A percentile compares a stretch with the other conserved stretches of the same genome.
phyloP scores from a whole-genome alignment of 23 red algal species.

The Gracilaria domingensis region DNA sequence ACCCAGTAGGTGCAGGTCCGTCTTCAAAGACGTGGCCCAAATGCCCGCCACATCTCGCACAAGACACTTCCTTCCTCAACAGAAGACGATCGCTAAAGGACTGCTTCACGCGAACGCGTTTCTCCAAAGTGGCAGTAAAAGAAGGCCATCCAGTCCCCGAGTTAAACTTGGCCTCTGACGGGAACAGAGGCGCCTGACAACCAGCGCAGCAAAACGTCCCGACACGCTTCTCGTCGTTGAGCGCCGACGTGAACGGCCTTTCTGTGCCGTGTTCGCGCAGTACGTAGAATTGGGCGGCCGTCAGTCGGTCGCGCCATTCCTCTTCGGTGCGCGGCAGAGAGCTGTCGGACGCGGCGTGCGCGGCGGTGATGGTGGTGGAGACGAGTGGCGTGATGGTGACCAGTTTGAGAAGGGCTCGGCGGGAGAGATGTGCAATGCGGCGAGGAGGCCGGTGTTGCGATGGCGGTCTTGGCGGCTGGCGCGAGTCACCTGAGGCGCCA shows the following conservation, averaged over 20 bases:
- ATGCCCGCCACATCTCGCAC: conserved; percentile 64
- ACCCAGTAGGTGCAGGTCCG: conserved; percentile 84
- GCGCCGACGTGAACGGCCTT: conserved; percentile 66
- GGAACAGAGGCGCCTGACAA: conserved; percentile 72
- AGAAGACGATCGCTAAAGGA: conserved; percentile 53
- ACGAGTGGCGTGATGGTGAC: no score
- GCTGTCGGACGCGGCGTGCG: background rate
- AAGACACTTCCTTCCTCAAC: conserved; percentile 72
- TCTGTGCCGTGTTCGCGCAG: conserved; percentile 81
- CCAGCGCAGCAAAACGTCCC: conserved; percentile 76
- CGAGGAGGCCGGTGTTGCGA: background rate
- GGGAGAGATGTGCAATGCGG: background rate
- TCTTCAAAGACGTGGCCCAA: conserved; percentile 86
- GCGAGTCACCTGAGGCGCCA: background rate
- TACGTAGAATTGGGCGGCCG: conserved; percentile 59
- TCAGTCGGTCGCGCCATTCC: conserved; percentile 59
- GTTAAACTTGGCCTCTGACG: conserved; percentile 82
- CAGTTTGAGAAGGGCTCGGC: no score
- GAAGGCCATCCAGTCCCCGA: conserved; percentile 96
- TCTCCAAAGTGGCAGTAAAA: conserved; percentile 41
- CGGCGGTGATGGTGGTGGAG: background rate
- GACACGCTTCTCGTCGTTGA: conserved; percentile 62
- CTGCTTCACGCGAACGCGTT: conserved; percentile 19
- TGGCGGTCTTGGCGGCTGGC: background rate
- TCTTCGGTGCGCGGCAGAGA: background rate